Percentiles rank a stretch among this genome's conserved stretches.
Conservation (phyloP, 371 early-diverging fungal genomes). For the Mortierella sp. region DNA sequence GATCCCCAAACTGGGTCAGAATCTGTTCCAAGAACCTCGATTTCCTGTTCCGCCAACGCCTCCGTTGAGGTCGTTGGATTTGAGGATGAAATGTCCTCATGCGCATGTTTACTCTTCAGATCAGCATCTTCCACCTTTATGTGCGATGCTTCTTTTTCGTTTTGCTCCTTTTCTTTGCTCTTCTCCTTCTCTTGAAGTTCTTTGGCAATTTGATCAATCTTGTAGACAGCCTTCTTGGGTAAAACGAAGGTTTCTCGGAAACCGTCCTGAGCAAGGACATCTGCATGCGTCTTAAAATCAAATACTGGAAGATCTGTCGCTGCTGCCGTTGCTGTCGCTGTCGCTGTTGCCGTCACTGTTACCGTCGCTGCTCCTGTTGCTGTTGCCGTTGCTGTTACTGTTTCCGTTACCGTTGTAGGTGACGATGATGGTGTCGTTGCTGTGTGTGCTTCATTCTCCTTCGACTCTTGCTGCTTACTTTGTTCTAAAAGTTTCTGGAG, state of each 20-base stretch:
- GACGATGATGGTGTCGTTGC: no score
- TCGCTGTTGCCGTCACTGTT: not conserved
- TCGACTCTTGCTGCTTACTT: no score
- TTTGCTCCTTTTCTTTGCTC: conserved; percentile 15
- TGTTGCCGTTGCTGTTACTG: not conserved
- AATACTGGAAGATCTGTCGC: conserved; percentile 6
- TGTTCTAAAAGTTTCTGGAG: not conserved
- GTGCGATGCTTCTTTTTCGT: not conserved
- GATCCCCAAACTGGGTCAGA: conserved; percentile 26
- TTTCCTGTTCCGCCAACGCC: not conserved
- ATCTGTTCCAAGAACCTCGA: conserved; percentile 25
- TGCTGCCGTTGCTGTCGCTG: conserved; percentile 1
- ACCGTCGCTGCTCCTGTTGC: not conserved
- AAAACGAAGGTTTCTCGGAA: conserved; percentile 40
- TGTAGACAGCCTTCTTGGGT: conserved; percentile 48
- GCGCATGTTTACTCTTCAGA: not conserved
- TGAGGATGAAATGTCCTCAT: not conserved
- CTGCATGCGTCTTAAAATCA: conserved; percentile 40
- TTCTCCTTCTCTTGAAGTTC: conserved; percentile 37
- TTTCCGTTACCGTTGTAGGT: no score
- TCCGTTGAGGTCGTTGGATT: not conserved
- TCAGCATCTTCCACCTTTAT: not conserved
- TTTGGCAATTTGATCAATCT: conserved; percentile 48
- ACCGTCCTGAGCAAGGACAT: conserved; percentile 33
- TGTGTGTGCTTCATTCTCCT: no score